Evolutionary conservation across 1,284 basidiomycete species (phyloP).

Genomic region (Macrocybe sp.): DNA sequence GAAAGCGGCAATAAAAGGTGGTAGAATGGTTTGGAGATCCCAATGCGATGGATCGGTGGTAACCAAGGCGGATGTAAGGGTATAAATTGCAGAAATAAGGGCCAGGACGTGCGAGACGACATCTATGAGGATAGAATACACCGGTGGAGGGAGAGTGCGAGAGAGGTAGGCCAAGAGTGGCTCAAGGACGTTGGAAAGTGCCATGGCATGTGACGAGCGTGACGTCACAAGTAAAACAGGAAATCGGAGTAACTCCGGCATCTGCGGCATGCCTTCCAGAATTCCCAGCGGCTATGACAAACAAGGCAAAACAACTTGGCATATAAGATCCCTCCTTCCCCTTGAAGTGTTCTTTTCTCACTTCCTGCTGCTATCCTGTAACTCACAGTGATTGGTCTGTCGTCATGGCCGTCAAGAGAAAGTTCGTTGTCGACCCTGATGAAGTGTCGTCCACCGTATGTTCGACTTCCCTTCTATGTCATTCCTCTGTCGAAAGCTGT

Average conservation of each 20-base stretch:
- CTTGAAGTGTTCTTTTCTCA: constrained; percentile 19
- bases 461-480: constrained; percentile 6
- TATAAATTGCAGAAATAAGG: constrained; percentile 43
- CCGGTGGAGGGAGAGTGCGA: constrained; percentile 47
- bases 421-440: constrained; percentile 56
- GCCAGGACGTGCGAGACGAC: constrained; percentile 49
- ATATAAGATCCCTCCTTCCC: constrained; percentile 28
- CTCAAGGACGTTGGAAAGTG: no score
- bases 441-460: constrained; percentile 45
- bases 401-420: constrained; percentile 67
- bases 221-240: constrained; percentile 2
- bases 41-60: constrained; percentile 51
- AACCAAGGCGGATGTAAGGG: constrained; percentile 41
- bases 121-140: constrained; percentile 48
- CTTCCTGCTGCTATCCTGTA: constrained; percentile 15
- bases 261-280: constrained; percentile 1
- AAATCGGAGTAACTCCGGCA: constrained; percentile 23
- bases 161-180: constrained; percentile 33
- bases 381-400: constrained; percentile 4
- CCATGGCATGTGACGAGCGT: no score
- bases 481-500: constrained; percentile 16
- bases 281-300: constrained; percentile 18
- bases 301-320: constrained; percentile 20
- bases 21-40: constrained; percentile 62
- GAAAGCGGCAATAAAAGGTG: constrained; percentile 67